Base-by-base conservation (phyloP, 2,329 filamentous ascomycete genomes). In the Penicillium sp. region DNA sequence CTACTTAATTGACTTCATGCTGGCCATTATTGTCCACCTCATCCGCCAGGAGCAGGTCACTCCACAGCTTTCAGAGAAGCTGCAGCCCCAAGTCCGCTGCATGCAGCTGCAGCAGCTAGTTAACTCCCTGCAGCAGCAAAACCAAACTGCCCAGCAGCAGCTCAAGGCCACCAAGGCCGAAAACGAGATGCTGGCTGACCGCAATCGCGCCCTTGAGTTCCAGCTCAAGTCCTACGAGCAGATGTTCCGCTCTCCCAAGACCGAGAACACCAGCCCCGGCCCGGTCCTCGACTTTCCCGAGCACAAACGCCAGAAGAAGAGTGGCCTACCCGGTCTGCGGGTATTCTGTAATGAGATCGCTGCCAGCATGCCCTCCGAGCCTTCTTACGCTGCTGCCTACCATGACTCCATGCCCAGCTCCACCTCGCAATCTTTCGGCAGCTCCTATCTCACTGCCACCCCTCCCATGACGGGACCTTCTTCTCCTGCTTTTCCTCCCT, bases 1-100 rank as follows among this genome's bases (percentile, higher is more conserved):
- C 49, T 70, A 68, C 46, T 61, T 74, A 13, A 68, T 74, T 39
- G 72, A 74, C 54, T 74, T 74, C 50, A 71, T 74, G 69, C 65
- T 70, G 29, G 55, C 67, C 18, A 68, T 73, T 40, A 73, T 74
- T 35, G 60, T 69, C 11, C 65, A 69, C 48, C 60, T 73, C 34
- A 67, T 74, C 49, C 66, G 67, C 41, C 67, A 70, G 56, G 71
- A 73, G 44, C 69, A 72, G 48, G 64, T 71, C 47, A 64, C 69
- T 7, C 65, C 65, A 11, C 68, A 74, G 39, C 60, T 73, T 11
- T 68, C 71, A 1, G 71, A 74, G 52, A 73, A 71, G 52, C 64
- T 74, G 41, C 70, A 74, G 62, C 66, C 70, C 2, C 68, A 73
- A 35, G 56, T 74, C 19, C 70, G 71, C 55, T 71, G 68, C 65